Evolutionary conservation across 2,329 filamentous ascomycete genomes (phyloP).

Genomic region (Taxawa tesnikishii): DNA sequence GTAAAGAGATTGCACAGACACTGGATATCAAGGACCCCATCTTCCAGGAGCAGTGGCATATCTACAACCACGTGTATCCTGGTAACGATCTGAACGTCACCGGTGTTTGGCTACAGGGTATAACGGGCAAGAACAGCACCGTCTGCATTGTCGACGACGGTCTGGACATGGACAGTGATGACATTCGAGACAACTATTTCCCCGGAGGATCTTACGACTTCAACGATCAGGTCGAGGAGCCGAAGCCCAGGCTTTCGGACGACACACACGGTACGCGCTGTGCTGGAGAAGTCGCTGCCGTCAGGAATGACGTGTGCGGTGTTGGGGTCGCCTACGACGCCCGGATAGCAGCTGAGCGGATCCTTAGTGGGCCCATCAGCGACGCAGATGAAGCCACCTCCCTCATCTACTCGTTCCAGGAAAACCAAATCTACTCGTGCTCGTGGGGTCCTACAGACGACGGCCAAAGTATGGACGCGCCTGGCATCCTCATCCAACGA

Average conservation of each 20-base stretch:
- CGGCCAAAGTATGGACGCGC: slow-evolving; percentile 85
- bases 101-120: slow-evolving; percentile 76
- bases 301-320: slow-evolving; percentile 84
- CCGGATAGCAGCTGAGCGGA: slow-evolving; percentile 81
- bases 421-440: slow-evolving; percentile 96
- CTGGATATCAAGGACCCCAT: slow-evolving; percentile 82
- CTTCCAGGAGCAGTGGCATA: slow-evolving; percentile 90
- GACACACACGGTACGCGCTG: slow-evolving; percentile 89
- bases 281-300: slow-evolving; percentile 85
- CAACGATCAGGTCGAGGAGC: slow-evolving; percentile 71
- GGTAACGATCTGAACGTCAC: slow-evolving; percentile 97
- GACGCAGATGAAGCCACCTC: slow-evolving; percentile 87
- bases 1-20: slow-evolving; percentile 47
- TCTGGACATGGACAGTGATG: slow-evolving; percentile 87
- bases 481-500: slow-evolving; percentile 72
- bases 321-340: slow-evolving; percentile 93
- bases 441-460: slow-evolving; percentile 97
- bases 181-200: slow-evolving; percentile 89
- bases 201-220: slow-evolving; percentile 89
- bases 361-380: slow-evolving; percentile 78
- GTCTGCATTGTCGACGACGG: slow-evolving; percentile 95
- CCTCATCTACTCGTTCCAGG: slow-evolving; percentile 81
- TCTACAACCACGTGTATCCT: slow-evolving; percentile 67
- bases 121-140: slow-evolving; percentile 79
- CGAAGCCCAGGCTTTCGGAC: slow-evolving; percentile 69